These are phyloP conservation scores for Pleurotus tuber-regium DNA, from an alignment of 768 basidiomycete genomes.

Conservation along the genomic window DNA sequence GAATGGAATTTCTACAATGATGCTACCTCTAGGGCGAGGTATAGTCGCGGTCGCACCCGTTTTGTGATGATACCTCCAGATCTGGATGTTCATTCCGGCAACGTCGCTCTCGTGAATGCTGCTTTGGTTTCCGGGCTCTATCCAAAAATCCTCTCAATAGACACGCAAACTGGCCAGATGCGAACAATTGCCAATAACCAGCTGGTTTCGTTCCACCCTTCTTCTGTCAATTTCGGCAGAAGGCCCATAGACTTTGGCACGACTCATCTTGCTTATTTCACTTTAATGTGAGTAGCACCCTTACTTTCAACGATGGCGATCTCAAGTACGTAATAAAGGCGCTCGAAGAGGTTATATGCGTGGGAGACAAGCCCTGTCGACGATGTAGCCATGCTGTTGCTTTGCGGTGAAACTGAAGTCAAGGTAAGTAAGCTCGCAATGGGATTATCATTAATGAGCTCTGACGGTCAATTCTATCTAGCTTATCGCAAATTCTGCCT, in stretches of 20 bases:
- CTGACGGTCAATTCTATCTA: slow-evolving; percentile 33
- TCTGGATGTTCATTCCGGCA: slow-evolving; percentile 66
- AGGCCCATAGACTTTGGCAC: slow-evolving; percentile 68
- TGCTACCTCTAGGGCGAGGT: slow-evolving; percentile 71
- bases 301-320: too few species aligned
- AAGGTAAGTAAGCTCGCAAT: slow-evolving; percentile 63
- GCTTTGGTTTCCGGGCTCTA: slow-evolving; percentile 86
- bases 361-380: slow-evolving; percentile 94
- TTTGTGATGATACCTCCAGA: slow-evolving; percentile 75
- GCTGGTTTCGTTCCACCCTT: slow-evolving; percentile 78
- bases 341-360: slow-evolving; percentile 87
- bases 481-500: slow-evolving; percentile 68
- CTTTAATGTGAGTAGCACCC: slow-evolving; percentile 67
- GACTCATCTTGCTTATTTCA: slow-evolving; percentile 81
- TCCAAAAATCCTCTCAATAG: slow-evolving; percentile 83
- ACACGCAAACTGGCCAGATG: slow-evolving; percentile 58
- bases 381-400: slow-evolving; percentile 72
- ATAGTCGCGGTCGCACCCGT: slow-evolving; percentile 67
- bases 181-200: slow-evolving; percentile 84
- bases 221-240: slow-evolving; percentile 83
- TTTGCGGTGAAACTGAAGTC: slow-evolving; percentile 91
- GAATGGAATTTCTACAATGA: neutral
- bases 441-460: too few species aligned
- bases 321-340: slow-evolving; percentile 53
- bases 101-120: slow-evolving; percentile 67